A percentile compares a stretch with the other conserved stretches of the same genome.
Evolutionary conservation across 2,329 filamentous ascomycete species (phyloP).

Genomic region (Eutypella sp.): DNA sequence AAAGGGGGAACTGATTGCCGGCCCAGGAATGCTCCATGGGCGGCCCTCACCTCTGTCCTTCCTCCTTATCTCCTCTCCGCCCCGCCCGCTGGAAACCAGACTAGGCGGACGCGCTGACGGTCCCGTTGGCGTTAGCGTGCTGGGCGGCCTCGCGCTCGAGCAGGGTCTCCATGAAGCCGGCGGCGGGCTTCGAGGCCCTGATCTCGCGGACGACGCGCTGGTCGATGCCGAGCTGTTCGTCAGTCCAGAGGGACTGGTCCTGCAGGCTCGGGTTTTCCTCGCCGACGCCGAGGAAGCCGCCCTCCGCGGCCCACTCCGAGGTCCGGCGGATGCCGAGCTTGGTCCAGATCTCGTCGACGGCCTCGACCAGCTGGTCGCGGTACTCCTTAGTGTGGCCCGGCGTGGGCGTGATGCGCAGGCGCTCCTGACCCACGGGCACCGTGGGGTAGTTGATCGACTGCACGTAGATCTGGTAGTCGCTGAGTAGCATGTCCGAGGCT

Average conservation of each 20-base stretch:
- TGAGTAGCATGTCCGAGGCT: constrained; percentile 86
- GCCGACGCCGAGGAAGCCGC: constrained; percentile 93
- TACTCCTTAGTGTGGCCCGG: constrained; percentile 83
- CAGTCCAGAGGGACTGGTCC: constrained; percentile 80
- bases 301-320: constrained; percentile 83
- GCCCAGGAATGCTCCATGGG: too few species aligned
- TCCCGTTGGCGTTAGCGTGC: constrained; percentile 15
- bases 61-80: too few species aligned
- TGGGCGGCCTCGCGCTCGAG: constrained; percentile 46
- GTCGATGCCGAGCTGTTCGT: constrained; percentile 76
- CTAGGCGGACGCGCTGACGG: constrained; percentile 30
- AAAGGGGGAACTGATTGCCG: too few species aligned
- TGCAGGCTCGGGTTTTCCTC: constrained; percentile 58
- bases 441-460: constrained; percentile 99
- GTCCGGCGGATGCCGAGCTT: constrained; percentile 89
- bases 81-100: constrained; percentile 1
- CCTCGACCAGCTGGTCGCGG: constrained; percentile 78
- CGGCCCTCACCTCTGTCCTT: too few species aligned
- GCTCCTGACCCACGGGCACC: constrained; percentile 95
- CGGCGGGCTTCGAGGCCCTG: constrained; percentile 36
- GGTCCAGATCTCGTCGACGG: constrained; percentile 83
- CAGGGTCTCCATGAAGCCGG: constrained; percentile 51
- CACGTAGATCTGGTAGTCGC: constrained; percentile 90
- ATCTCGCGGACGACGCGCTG: constrained; percentile 58
- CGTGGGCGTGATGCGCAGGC: constrained; percentile 91